phyloP scores from a whole-genome alignment of 2,329 filamentous ascomycete species.

The Xylaria sp. region DNA sequence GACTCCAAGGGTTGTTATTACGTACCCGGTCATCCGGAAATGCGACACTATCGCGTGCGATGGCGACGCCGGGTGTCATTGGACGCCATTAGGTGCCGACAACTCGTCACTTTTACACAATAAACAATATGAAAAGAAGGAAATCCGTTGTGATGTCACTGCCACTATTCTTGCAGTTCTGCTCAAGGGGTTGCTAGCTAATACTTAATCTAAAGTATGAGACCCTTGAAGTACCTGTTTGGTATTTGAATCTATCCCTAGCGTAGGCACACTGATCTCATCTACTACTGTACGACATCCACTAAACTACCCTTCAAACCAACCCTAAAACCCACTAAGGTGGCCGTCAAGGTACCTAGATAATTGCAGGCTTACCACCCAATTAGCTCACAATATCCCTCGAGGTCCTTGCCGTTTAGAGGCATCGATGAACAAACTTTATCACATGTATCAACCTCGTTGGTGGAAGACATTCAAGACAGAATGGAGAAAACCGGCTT shows the following conservation, averaged over 20 bases:
- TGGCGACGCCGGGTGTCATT: conserved; percentile 30
- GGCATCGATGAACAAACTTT: background rate
- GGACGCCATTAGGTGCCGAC: conserved; percentile 5
- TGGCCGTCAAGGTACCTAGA: background rate
- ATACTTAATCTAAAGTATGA: background rate
- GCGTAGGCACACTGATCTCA: background rate
- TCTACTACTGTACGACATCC: background rate
- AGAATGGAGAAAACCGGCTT: background rate
- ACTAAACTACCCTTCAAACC: background rate
- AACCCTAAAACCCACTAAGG: background rate
- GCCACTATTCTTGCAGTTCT: background rate
- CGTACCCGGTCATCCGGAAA: conserved; percentile 28
- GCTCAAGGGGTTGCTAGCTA: background rate
- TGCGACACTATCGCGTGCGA: conserved; percentile 40
- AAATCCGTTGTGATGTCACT: background rate
- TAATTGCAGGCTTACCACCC: background rate
- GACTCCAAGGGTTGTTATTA: conserved; percentile 7
- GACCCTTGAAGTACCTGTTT: background rate
- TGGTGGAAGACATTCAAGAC: background rate
- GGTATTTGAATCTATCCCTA: too few relatives aligned
- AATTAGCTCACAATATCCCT: background rate
- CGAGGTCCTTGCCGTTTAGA: background rate
- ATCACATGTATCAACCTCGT: background rate
- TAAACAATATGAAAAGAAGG: background rate
- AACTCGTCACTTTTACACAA: background rate